A percentile compares a stretch with the other conserved stretches of the same genome.
Conservation (phyloP, 2,329 filamentous ascomycete genomes). For the Aureobasidium sp. region DNA sequence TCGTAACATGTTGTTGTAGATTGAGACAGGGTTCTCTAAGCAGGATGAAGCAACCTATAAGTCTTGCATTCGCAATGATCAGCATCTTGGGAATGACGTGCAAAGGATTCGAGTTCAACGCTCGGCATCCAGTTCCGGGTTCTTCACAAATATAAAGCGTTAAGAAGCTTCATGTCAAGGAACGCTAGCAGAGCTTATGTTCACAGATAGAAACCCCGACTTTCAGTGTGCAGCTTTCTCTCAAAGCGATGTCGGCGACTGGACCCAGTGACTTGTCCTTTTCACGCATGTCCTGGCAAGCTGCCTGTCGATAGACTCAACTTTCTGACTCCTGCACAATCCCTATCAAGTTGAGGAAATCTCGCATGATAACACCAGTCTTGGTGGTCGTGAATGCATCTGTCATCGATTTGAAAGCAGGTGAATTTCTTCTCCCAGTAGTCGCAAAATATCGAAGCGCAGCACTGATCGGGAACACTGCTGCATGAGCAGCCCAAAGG, state of each 20-base stretch:
- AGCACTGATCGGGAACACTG: not conserved
- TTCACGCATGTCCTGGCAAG: no score
- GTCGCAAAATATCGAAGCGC: not conserved
- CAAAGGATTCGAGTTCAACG: not conserved
- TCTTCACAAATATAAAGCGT: not conserved
- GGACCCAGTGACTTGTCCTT: no score
- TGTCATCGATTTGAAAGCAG: not conserved
- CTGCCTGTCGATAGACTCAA: not conserved
- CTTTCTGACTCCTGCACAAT: not conserved
- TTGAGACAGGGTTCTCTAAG: not conserved
- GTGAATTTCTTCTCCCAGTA: not conserved
- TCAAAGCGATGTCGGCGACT: no score
- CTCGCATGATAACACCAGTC: conserved; percentile 1
- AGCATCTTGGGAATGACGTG: not conserved
- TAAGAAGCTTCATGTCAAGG: not conserved
- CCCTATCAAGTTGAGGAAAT: not conserved
- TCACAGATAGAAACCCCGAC: no score
- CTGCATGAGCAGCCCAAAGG: not conserved
- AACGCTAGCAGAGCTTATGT: not conserved
- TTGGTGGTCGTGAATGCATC: not conserved
- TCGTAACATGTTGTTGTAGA: no score
- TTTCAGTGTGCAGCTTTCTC: no score
- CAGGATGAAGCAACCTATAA: not conserved
- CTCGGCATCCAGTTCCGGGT: not conserved
- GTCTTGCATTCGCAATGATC: not conserved